These are phyloP conservation scores for Biscutella auriculata DNA, from an alignment of 441 rosid species.

Conservation along the genomic window DNA sequence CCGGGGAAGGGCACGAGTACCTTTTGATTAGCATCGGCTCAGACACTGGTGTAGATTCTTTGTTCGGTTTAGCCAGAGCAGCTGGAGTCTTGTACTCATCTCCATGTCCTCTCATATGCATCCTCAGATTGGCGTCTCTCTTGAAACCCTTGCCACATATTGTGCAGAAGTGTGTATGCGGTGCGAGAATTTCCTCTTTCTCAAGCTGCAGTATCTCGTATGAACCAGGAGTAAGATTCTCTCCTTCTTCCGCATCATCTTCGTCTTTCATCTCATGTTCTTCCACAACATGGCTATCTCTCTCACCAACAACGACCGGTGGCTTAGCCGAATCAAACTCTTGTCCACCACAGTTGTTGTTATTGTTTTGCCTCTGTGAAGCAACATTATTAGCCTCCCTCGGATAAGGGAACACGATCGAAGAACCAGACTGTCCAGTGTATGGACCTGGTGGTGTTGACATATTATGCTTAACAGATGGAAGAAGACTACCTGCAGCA, in stretches of 20 bases:
- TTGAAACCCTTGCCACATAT: slow-evolving; percentile 92
- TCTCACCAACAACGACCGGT: slow-evolving; percentile 31
- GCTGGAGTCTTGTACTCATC: slow-evolving; percentile 91
- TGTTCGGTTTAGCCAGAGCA: slow-evolving; percentile 78
- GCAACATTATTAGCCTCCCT: slow-evolving; percentile 28
- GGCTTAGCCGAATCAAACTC: slow-evolving; percentile 33
- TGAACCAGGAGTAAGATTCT: slow-evolving; percentile 77
- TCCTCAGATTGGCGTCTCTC: slow-evolving; percentile 81
- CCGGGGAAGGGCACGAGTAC: slow-evolving; percentile 81
- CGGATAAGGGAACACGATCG: slow-evolving; percentile 32
- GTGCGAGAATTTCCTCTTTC: slow-evolving; percentile 93
- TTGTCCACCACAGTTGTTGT: slow-evolving; percentile 21
- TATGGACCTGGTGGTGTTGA: slow-evolving; percentile 30
- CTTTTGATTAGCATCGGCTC: slow-evolving; percentile 64
- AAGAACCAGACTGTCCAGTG: slow-evolving; percentile 46
- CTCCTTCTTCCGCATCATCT: slow-evolving; percentile 84
- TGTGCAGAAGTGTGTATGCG: slow-evolving; percentile 85
- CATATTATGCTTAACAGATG: slow-evolving; percentile 59
- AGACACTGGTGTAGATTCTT: slow-evolving; percentile 49
- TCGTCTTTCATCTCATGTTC: slow-evolving; percentile 79
- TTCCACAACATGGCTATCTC: slow-evolving; percentile 31
- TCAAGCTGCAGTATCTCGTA: slow-evolving; percentile 82
- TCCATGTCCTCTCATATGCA: slow-evolving; percentile 99
- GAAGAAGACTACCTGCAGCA: slow-evolving; percentile 87
- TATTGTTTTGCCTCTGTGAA: slow-evolving; percentile 25